Percentiles rank a stretch among this genome's conserved stretches.
Evolutionary conservation across 768 basidiomycete species (phyloP).

Genomic region (Amanita exitialis): DNA sequence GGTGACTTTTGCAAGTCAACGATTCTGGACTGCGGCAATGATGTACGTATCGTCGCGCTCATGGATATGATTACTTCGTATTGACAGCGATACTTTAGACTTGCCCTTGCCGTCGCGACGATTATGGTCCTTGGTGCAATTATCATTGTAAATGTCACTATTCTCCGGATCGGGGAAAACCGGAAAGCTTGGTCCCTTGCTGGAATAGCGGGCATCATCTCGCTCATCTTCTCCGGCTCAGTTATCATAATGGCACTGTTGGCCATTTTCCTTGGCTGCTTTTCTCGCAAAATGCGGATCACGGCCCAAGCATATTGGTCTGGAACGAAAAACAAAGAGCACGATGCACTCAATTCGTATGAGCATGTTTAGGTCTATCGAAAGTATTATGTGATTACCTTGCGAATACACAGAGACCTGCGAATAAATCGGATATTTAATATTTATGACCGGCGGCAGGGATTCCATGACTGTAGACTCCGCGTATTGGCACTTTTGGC

Average conservation of each 20-base stretch:
- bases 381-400: too few relatives aligned
- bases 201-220: background rate
- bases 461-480: too few relatives aligned
- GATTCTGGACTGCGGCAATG: conserved; percentile 14
- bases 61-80: too few relatives aligned
- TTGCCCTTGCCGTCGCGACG: conserved; percentile 10
- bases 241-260: background rate
- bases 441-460: too few relatives aligned
- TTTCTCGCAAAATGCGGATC: background rate
- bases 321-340: background rate
- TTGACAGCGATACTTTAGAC: background rate
- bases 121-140: conserved; percentile 12
- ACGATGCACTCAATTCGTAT: background rate
- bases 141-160: conserved; percentile 13
- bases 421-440: too few relatives aligned
- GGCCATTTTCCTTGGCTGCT: background rate
- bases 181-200: background rate
- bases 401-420: too few relatives aligned
- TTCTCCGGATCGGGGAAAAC: conserved; percentile 10
- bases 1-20: conserved; percentile 14
- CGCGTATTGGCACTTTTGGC: too few relatives aligned
- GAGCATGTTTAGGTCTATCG: background rate
- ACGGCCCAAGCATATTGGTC: background rate
- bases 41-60: conserved; percentile 4
- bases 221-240: background rate